Evolutionary conservation across 768 basidiomycete genomes (phyloP), one percentile per base, ranked within the genome.

Genomic region (Naganishia randhawae): DNA sequence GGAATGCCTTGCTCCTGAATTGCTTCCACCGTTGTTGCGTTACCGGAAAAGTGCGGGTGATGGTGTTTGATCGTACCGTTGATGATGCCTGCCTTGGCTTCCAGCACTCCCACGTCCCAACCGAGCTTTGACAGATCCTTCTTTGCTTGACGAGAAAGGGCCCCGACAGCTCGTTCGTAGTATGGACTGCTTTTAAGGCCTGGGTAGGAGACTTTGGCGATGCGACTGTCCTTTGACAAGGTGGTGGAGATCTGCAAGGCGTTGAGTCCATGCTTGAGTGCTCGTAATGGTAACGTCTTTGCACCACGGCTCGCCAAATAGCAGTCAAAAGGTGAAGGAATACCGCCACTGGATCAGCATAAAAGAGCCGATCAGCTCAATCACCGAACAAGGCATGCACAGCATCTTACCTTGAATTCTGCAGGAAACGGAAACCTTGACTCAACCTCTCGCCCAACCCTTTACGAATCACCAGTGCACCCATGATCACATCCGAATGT

Each of bases 401-500:
- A 22, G 25, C 27, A 29, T 0, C 63, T 41, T 37, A 52, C 65
- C 53, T 71, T 3, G 91, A 89, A 74, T 94, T 94, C 73, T 96
- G 94, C 0, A 96, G 84, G 85, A 93, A 98, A 0, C 88, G 85
- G 25, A 97, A 83, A 9, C 78, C 78, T 63, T 83, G 84, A 7
- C 84, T 37, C 37, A 4, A 81, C 69, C 65, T 86, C 85, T 63
- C 83, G 83, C 0, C 83, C 73, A 9, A 89, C 87, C 62, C 73
- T 33, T 67, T 32, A 13, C 74, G 67, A 7, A 93, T 84, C 72
- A 93, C 86, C 65, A 89, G 79, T 0, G 88, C 87, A 50, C 94
- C 94, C 85, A 93, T 90, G 74, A 96, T 83, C 76, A 95, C 90
- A 77, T 98, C 94, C 0, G 89, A 89, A 81, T 96, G 94, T 0